Percentiles rank a stretch among this genome's conserved stretches.
phyloP scores from a whole-genome alignment of 2,329 filamentous ascomycete genomes.

The Thermothelomyces thermophilus region DNA sequence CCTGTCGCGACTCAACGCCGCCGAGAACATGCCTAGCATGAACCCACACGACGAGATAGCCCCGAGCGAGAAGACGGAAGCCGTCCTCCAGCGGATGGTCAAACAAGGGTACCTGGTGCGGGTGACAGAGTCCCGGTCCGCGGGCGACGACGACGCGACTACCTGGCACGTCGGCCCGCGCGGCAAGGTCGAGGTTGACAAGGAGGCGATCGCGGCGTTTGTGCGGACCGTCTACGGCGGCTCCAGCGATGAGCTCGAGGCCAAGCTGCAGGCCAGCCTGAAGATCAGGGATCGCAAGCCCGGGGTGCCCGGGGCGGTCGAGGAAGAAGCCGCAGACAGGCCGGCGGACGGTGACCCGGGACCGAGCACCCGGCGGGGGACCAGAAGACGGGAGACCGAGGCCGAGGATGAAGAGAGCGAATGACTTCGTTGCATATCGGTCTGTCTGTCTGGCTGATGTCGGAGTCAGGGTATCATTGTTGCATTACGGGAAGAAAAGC shows the following conservation, averaged over 20 bases:
- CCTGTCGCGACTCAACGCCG: slow-evolving; percentile 66
- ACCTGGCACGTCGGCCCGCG: slow-evolving; percentile 82
- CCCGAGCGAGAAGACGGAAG: slow-evolving; percentile 55
- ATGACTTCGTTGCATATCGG: not conserved
- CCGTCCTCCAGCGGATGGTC: slow-evolving; percentile 65
- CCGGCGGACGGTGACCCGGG: slow-evolving; percentile 17
- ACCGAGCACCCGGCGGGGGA: slow-evolving; percentile 14
- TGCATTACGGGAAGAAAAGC: not conserved
- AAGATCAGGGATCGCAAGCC: slow-evolving; percentile 38
- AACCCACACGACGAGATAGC: slow-evolving; percentile 35
- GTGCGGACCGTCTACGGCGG: slow-evolving; percentile 55
- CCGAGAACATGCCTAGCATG: slow-evolving; percentile 61
- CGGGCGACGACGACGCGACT: slow-evolving; percentile 65
- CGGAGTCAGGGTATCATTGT: slow-evolving; percentile 13
- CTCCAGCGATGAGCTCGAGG: slow-evolving; percentile 48
- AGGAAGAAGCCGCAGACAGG: slow-evolving; percentile 9
- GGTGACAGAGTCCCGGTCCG: slow-evolving; percentile 54
- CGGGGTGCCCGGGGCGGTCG: slow-evolving; percentile 13
- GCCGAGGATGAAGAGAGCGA: slow-evolving; percentile 16
- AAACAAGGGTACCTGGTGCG: slow-evolving; percentile 79
- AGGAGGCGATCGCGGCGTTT: slow-evolving; percentile 66
- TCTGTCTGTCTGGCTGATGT: not conserved
- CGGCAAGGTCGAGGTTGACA: slow-evolving; percentile 76
- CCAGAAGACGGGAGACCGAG: slow-evolving; percentile 12
- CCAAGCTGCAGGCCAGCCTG: slow-evolving; percentile 55